These are phyloP conservation scores for Hanseniaspora vineae DNA, from an alignment of 805 yeast genomes.

Conservation along the genomic window DNA sequence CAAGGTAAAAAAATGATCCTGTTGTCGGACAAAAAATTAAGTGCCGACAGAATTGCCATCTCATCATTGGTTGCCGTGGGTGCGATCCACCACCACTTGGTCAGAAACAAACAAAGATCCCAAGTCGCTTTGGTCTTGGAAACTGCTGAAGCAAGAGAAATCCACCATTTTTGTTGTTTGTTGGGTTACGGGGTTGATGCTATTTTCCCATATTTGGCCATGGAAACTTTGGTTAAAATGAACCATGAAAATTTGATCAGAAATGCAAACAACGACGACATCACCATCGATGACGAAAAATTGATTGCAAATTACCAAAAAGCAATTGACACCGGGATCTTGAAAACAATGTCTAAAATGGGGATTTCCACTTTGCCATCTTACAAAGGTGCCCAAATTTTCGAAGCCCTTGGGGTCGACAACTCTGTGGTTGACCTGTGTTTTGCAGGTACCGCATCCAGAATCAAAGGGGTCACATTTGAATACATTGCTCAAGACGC, in stretches of 20 bases:
- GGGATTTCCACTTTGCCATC: constrained; percentile 97
- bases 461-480: constrained; percentile 91
- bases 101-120: constrained; percentile 90
- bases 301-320: constrained; percentile 68
- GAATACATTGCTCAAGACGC: constrained; percentile 97
- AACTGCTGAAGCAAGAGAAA: constrained; percentile 95
- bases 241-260: constrained; percentile 65
- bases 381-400: constrained; percentile 98
- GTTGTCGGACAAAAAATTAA: constrained; percentile 56
- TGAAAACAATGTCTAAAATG: constrained; percentile 98
- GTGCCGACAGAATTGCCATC: constrained; percentile 57
- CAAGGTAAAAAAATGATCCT: constrained; percentile 62
- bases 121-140: constrained; percentile 85
- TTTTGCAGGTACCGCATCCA: constrained; percentile 93
- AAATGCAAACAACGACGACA: constrained; percentile 27
- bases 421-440: constrained; percentile 91
- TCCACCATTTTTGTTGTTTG: constrained; percentile 88
- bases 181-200: constrained; percentile 98
- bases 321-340: constrained; percentile 80
- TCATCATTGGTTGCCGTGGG: constrained; percentile 89
- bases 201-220: constrained; percentile 82
- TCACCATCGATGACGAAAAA: constrained; percentile 36
- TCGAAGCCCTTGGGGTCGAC: constrained; percentile 93
- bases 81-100: constrained; percentile 93
- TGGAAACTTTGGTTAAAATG: constrained; percentile 79